Base-by-base conservation (phyloP, 352 stramenopile genomes). In the Halophytophthora batemanensis region DNA sequence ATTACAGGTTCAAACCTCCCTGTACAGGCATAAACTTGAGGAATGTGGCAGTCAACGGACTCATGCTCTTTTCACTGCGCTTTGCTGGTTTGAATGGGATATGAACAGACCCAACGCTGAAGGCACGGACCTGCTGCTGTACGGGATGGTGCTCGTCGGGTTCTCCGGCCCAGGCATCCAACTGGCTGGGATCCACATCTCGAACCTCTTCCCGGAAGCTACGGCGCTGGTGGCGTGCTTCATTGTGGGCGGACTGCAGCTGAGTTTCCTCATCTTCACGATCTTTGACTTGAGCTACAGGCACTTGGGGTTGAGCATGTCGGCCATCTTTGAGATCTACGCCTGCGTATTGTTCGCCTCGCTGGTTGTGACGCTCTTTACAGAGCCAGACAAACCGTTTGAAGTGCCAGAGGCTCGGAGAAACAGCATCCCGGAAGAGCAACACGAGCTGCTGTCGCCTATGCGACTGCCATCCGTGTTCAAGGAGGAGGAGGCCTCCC, bases 201-300 rank as follows among this genome's bases (percentile, higher is more conserved):
- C 79, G 21, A 90, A 88, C 45, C 45, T 90, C 12, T 90, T 88
- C 52, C 79, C 79, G 2, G 70, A 83, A 38, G 66, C 72, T 12
- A 86, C 77, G 28, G 76, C 79, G 21, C 64, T 86, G 2, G 77
- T 86, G 44, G 82, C 79, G 17, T 85, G 72, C 54, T 76, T 86
- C 45, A 86, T 90, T 31, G 80, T 86, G 15, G 79, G 79, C 19
- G 74, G 71, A 19, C 61, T 90, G 29, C 74, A 87, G 50, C 50
- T 90, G 40, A 87, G 74, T 22, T 90, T 90, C 59, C 56, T 88
- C 49, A 71, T 88, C 39, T 88, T 90, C 59, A 77, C 77, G 45
- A 48, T 87, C 31, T 84, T 90, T 42, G 61, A 72, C 17, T 35
- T 73, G 45, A 57, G 77, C 17, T 87, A 84, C 56, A 56, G 67